Conservation (phyloP, 768 basidiomycete species). For the Rickenella mellea region DNA sequence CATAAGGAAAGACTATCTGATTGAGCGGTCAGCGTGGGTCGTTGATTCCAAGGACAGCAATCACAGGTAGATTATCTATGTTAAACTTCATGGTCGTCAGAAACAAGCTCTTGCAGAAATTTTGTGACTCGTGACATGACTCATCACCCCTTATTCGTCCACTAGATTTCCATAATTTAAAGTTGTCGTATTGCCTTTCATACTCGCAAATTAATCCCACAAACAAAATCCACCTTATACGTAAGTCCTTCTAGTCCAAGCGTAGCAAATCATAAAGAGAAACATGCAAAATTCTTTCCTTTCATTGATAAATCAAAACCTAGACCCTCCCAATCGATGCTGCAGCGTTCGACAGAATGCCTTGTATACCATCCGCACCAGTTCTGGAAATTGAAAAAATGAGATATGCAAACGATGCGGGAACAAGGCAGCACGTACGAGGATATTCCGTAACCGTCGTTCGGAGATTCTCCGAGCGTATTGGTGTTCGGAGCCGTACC, state of each 20-base stretch:
- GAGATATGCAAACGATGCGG: slow-evolving; percentile 1
- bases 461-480: slow-evolving; percentile 45
- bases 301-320: background rate
- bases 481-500: slow-evolving; percentile 19
- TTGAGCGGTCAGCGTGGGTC: slow-evolving; percentile 4
- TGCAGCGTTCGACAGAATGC: slow-evolving; percentile 20
- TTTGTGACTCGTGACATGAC: too few relatives aligned
- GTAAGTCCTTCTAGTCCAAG: too few relatives aligned
- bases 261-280: too few relatives aligned
- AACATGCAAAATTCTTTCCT: too few relatives aligned
- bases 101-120: too few relatives aligned
- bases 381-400: slow-evolving; percentile 14
- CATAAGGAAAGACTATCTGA: slow-evolving; percentile 86
- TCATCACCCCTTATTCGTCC: too few relatives aligned
- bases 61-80: slow-evolving; percentile 73
- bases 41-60: slow-evolving; percentile 11
- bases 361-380: slow-evolving; percentile 20
- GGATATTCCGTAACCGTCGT: slow-evolving; percentile 46
- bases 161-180: too few relatives aligned
- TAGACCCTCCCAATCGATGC: slow-evolving; percentile 26
- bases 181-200: too few relatives aligned
- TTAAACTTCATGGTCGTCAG: slow-evolving; percentile 59
- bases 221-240: too few relatives aligned
- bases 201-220: too few relatives aligned
- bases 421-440: slow-evolving; percentile 14